Evolutionary conservation across 1,284 basidiomycete species (phyloP).

Genomic region (Blastosporella zonata): DNA sequence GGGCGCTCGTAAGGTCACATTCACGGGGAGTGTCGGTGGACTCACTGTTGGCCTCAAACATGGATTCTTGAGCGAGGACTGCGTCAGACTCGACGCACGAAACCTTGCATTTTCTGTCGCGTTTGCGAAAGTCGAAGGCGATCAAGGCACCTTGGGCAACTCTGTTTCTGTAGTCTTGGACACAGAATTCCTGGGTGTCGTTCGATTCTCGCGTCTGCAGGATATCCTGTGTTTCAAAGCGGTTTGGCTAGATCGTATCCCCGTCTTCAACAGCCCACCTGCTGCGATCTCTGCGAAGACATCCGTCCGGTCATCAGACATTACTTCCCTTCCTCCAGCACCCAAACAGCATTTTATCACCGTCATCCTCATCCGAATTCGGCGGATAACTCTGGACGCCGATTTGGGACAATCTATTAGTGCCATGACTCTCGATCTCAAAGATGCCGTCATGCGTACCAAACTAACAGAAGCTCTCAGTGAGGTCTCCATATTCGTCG

Average conservation of each 20-base stretch:
- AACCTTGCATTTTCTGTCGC: conserved; percentile 73
- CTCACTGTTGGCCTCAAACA: conserved; percentile 78
- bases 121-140: conserved; percentile 52
- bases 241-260: conserved; percentile 85
- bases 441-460: conserved; percentile 57
- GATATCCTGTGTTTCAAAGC: conserved; percentile 89
- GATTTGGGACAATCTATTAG: conserved; percentile 80
- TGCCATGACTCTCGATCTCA: conserved; percentile 60
- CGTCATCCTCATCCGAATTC: conserved; percentile 63
- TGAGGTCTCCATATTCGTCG: conserved; percentile 68
- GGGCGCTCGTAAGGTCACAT: conserved; percentile 63
- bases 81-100: conserved; percentile 69
- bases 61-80: conserved; percentile 78
- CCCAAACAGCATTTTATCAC: conserved; percentile 53
- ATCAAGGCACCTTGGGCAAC: conserved; percentile 39
- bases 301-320: conserved; percentile 23
- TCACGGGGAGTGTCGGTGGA: conserved; percentile 78
- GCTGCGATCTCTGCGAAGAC: conserved; percentile 23
- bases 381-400: conserved; percentile 68
- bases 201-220: conserved; percentile 79
- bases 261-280: conserved; percentile 55
- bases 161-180: conserved; percentile 70
- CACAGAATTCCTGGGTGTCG: conserved; percentile 71
- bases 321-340: conserved; percentile 19
- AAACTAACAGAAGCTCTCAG: conserved; percentile 54